Conservation (phyloP, 257 asterid genomes). For the Voacanga thouarsii region DNA sequence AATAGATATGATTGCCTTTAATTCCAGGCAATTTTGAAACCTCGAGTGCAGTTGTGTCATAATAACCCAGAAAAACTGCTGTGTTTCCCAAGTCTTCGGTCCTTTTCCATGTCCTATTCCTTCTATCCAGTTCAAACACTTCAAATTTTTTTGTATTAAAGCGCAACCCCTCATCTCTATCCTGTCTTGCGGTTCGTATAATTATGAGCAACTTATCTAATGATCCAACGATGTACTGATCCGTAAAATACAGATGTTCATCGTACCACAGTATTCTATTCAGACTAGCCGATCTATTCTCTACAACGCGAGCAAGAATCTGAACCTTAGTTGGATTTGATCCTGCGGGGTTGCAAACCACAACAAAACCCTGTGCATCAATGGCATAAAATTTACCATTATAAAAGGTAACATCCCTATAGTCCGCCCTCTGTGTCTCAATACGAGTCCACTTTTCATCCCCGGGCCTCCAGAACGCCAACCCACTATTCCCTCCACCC, state of each 20-base stretch:
- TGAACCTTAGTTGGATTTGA: background rate
- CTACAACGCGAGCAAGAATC: background rate
- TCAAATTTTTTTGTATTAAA: background rate
- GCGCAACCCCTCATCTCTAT: too few relatives aligned
- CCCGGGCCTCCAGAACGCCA: background rate
- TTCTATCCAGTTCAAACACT: background rate
- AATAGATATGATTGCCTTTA: conserved; percentile 6
- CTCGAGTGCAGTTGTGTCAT: background rate
- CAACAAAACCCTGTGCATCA: background rate
- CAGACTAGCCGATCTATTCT: too few relatives aligned
- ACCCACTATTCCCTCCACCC: background rate
- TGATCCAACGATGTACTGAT: background rate
- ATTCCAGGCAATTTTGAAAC: background rate
- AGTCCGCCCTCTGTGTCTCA: background rate
- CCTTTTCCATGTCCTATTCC: background rate
- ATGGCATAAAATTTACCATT: background rate
- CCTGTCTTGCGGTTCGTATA: background rate
- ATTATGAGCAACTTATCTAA: background rate
- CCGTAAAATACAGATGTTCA: too few relatives aligned
- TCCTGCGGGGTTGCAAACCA: background rate
- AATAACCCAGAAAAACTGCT: background rate
- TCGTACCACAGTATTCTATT: too few relatives aligned
- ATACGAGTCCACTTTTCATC: background rate
- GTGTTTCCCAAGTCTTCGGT: background rate
- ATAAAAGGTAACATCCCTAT: background rate